Conservation (phyloP, 2,329 filamentous ascomycete species). For the Fusarium sp. region DNA sequence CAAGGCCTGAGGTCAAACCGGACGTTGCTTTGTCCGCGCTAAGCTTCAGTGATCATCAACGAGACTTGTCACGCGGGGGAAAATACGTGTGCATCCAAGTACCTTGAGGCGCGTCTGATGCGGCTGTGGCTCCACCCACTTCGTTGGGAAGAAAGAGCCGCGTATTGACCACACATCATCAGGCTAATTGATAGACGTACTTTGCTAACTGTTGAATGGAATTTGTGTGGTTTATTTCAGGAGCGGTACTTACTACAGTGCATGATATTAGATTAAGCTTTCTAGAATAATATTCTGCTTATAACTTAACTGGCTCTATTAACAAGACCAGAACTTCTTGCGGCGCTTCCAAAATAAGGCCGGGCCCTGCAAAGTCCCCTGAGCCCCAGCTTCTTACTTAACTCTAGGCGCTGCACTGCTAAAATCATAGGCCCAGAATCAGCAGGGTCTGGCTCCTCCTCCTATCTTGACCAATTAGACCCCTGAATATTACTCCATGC, state of each 20-base stretch:
- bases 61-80: constrained; percentile 26
- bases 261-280: no score
- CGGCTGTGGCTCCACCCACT: constrained; percentile 38
- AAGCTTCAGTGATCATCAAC: constrained; percentile 32
- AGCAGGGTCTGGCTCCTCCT: constrained; percentile 1
- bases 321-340: background rate
- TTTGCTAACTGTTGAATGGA: background rate
- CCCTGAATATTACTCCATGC: constrained; percentile 24
- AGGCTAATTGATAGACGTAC: background rate
- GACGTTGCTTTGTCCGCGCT: constrained; percentile 40
- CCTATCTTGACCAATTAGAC: constrained; percentile 24
- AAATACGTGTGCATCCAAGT: constrained; percentile 16
- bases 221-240: no score
- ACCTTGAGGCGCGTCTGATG: constrained; percentile 39
- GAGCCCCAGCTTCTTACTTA: constrained; percentile 19
- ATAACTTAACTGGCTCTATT: background rate
- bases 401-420: constrained; percentile 23
- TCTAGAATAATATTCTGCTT: no score
- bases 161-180: constrained; percentile 33
- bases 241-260: no score
- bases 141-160: constrained; percentile 35
- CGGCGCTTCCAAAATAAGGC: constrained; percentile 19
- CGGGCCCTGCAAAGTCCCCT: constrained; percentile 13
- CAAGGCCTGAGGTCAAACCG: constrained; percentile 41
- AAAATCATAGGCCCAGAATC: constrained; percentile 6